Evolutionary conservation across 2,329 filamentous ascomycete genomes (phyloP).

Genomic region (Thielaviopsis ethacetica): DNA sequence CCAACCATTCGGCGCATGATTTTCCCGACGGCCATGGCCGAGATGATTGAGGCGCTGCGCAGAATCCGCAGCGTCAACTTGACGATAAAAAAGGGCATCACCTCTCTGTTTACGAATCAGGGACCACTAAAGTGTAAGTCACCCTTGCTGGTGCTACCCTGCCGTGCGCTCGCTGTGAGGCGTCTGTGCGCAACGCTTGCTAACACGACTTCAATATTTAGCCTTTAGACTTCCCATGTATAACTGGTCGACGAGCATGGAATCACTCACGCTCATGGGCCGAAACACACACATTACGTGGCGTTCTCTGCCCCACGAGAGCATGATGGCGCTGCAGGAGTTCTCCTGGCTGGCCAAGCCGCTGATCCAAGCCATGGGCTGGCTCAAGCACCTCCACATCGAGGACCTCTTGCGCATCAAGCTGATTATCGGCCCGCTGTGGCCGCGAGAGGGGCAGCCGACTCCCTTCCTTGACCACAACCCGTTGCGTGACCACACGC

Average conservation of each 20-base stretch:
- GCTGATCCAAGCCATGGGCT: slow-evolving; percentile 10
- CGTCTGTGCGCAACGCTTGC: no score
- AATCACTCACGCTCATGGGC: slow-evolving; percentile 12
- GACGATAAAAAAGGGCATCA: slow-evolving; percentile 13
- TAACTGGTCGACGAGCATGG: slow-evolving; percentile 13
- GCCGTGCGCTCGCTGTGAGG: no score
- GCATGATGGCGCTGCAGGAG: slow-evolving; percentile 12
- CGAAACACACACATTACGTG: slow-evolving; percentile 14
- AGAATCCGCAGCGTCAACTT: slow-evolving; percentile 11
- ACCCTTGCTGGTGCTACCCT: not conserved
- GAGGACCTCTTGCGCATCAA: slow-evolving; percentile 14
- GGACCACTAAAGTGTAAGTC: not conserved
- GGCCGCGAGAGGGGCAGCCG: slow-evolving; percentile 12
- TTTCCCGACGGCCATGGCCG: slow-evolving; percentile 14
- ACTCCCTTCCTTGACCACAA: slow-evolving; percentile 8
- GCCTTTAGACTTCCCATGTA: slow-evolving; percentile 12
- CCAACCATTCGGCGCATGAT: slow-evolving; percentile 12
- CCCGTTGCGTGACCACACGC: not conserved
- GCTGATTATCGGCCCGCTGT: slow-evolving; percentile 13
- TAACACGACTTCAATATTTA: not conserved
- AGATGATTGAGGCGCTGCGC: slow-evolving; percentile 14
- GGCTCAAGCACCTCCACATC: slow-evolving; percentile 12
- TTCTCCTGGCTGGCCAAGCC: slow-evolving; percentile 11
- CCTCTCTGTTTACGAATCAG: not conserved
- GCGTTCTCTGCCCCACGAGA: slow-evolving; percentile 14